Evolutionary conservation across 306 rosid species (phyloP).

Genomic region (Castanea sativa): DNA sequence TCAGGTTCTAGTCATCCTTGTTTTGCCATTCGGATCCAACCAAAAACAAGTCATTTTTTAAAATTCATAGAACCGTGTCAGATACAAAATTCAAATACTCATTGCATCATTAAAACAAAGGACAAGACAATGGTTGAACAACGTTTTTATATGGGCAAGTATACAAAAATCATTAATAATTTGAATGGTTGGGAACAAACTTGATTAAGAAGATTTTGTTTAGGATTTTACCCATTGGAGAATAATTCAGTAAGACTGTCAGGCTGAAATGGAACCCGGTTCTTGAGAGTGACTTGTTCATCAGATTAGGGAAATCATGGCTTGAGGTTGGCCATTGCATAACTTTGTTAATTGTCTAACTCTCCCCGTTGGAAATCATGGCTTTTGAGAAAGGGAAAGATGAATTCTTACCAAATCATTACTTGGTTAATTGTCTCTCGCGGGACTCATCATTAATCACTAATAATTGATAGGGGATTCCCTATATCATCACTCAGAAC

Average conservation of each 20-base stretch:
- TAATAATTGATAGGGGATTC: too few relatives aligned
- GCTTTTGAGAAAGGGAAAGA: too few relatives aligned
- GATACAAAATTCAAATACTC: too few relatives aligned
- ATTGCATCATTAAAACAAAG: not conserved
- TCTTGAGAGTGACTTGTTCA: not conserved
- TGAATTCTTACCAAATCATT: too few relatives aligned
- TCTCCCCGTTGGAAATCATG: too few relatives aligned
- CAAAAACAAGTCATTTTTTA: not conserved
- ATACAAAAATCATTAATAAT: not conserved
- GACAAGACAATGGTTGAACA: not conserved
- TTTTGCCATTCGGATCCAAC: conserved; percentile 1
- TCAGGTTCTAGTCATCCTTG: not conserved
- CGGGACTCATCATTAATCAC: too few relatives aligned
- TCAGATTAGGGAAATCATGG: too few relatives aligned
- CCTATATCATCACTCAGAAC: too few relatives aligned
- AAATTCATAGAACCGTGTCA: not conserved
- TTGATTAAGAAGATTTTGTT: not conserved
- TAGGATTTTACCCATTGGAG: not conserved
- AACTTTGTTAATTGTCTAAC: too few relatives aligned
- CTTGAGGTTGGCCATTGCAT: too few relatives aligned
- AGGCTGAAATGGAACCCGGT: not conserved
- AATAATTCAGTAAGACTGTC: not conserved
- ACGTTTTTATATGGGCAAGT: not conserved
- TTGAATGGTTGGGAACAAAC: not conserved
- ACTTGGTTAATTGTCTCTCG: too few relatives aligned